phyloP scores from a whole-genome alignment of 768 basidiomycete genomes.

The Tulasnella calospora region DNA sequence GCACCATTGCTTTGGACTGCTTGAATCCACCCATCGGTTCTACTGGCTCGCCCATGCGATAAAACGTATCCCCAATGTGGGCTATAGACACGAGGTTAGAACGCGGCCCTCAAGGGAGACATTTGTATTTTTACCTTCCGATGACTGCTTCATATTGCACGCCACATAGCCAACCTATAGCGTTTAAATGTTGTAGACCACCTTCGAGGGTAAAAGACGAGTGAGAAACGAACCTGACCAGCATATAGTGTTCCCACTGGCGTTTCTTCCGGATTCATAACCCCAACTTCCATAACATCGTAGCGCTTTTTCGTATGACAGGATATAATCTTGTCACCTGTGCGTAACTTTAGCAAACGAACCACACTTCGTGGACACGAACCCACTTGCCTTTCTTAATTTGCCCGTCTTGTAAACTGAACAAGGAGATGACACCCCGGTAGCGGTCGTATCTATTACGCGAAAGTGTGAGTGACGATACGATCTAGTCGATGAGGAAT shows the following conservation, averaged over 20 bases:
- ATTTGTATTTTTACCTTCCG: slow-evolving; percentile 58
- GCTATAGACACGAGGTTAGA: slow-evolving; percentile 46
- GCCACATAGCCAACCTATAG: slow-evolving; percentile 41
- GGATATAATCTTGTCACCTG: slow-evolving; percentile 87
- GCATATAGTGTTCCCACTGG: slow-evolving; percentile 60
- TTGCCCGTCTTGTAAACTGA: slow-evolving; percentile 74
- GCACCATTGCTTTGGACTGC: slow-evolving; percentile 89
- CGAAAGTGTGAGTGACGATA: slow-evolving; percentile 27
- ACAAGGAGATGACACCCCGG: slow-evolving; percentile 89
- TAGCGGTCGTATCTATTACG: slow-evolving; percentile 80
- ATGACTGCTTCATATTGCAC: slow-evolving; percentile 97
- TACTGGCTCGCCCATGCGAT: slow-evolving; percentile 65
- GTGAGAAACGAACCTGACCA: slow-evolving; percentile 78
- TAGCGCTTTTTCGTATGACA: slow-evolving; percentile 82
- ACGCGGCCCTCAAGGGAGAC: background rate
- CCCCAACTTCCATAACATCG: slow-evolving; percentile 81
- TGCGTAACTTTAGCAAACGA: background rate
- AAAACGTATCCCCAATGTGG: slow-evolving; percentile 89
- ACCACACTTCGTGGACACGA: background rate
- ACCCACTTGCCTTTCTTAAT: slow-evolving; percentile 66
- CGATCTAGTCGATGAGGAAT: slow-evolving; percentile 14
- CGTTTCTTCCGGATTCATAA: slow-evolving; percentile 87
- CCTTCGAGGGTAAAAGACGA: slow-evolving; percentile 20
- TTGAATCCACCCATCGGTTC: slow-evolving; percentile 88
- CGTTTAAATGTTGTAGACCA: background rate